Evolutionary conservation across 1,139 yeast genomes (phyloP), one percentile per base, ranked within the genome.

Genomic region (Hemisphaericaspora xylofermentans): DNA sequence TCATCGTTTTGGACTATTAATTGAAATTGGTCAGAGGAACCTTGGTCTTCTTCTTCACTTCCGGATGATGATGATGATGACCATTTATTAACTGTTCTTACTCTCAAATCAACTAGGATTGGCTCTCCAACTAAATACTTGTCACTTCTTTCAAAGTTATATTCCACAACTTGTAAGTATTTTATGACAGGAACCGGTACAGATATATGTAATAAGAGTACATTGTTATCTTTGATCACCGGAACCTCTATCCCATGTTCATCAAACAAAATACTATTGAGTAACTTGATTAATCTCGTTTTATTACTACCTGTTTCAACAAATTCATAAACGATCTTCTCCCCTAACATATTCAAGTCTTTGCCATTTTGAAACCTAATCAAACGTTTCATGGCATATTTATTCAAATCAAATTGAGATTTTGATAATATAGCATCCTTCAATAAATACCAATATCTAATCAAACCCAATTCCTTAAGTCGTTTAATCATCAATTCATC

Each of bases 61-160:
- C 43, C 43, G 17, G 36, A 60, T 24, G 47, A 44, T 2, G 66
- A 60, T 83, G 35, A 59, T 24, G 47, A 45, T 2, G 66, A 60
- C 83, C 83, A 80, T 40, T 58, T 65, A 2, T 68, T 63, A 3
- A 64, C 53, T 0, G 86, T 72, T n/a, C 65, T 58, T 6, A 84
- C 61, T 0, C 45, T 53, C 17, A 87, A 58, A 3, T 54, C 59
- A 3, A 74, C 68, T 0, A 60, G 51, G 17, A 87, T 76, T 0
- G 87, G 80, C 38, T 79, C 82, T 1, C 95, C 94, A 1, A 86
- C 82, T 8, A 73, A 58, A 47, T 72, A 82, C 38, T 72, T 76
- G 3, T 63, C 46, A 19, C 61, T 58, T 35, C 59, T 61, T 2
- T 67, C 66, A 43, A 66, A 71, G 1, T 65, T 54, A 42, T 76